Percentiles rank a stretch among this genome's conserved stretches.
phyloP scores from a whole-genome alignment of 2,329 filamentous ascomycete species.

The Phialophora chinensis region DNA sequence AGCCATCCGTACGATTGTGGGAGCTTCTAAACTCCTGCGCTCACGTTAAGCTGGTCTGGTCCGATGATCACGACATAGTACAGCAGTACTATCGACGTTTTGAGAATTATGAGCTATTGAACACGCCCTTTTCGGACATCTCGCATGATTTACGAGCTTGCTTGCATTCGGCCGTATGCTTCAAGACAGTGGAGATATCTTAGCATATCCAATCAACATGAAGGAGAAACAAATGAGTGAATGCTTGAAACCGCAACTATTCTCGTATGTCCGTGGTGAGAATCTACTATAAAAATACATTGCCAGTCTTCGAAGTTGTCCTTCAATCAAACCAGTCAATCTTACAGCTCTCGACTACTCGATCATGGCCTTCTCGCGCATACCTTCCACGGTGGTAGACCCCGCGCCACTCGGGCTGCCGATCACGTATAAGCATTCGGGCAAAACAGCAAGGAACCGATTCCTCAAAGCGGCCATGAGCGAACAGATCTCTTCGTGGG shows the following conservation, averaged over 20 bases:
- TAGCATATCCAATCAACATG: background rate
- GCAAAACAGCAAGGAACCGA: conserved; percentile 65
- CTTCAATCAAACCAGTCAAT: background rate
- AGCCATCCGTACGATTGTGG: background rate
- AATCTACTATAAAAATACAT: background rate
- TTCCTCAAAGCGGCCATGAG: conserved; percentile 73
- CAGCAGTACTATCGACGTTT: background rate
- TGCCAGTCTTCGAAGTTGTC: conserved; percentile 7
- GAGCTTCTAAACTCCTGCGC: background rate
- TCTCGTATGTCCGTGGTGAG: background rate
- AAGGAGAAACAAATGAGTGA: conserved; percentile 1
- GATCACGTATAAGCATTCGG: conserved; percentile 43
- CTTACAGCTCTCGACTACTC: conserved; percentile 2
- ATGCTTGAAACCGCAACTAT: background rate
- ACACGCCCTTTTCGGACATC: background rate
- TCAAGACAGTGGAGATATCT: background rate
- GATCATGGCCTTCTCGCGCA: conserved; percentile 12
- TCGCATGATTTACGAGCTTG: background rate
- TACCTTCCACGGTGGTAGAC: conserved; percentile 3
- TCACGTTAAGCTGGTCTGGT: background rate
- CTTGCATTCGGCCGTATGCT: background rate
- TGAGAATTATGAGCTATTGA: background rate
- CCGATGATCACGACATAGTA: background rate
- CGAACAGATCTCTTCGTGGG: conserved; percentile 68
- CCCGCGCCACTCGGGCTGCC: conserved; percentile 1